Evolutionary conservation across 805 yeast genomes (phyloP), one percentile per base, ranked within the genome.

Genomic region (Pichia nakasei): DNA sequence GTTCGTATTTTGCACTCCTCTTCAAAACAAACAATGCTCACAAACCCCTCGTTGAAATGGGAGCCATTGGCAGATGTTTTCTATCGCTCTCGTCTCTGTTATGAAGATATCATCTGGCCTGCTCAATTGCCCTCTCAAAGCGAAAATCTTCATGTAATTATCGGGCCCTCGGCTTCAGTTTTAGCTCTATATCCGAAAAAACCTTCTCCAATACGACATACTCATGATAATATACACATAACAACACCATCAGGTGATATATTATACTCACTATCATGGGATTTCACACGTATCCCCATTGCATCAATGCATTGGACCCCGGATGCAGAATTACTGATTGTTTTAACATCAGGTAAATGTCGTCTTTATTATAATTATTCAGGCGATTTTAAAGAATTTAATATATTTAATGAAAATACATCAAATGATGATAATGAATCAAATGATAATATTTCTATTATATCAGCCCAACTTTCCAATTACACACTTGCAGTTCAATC

Each of bases 1-100:
- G n/a, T n/a, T n/a, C n/a, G n/a, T n/a, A n/a, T n/a, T n/a, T n/a
- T n/a, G n/a, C n/a, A n/a, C n/a, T n/a, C 26, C 26, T 7, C 26
- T 9, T 13, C 9, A 13, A 27, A 8, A 3, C 2, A 13, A 13
- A 2, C 17, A 12, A 27, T 27, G 32, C 33, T 46, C 1, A 22
- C 56, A 2, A 59, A 56, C 37, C 68, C 68, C 8, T 61, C 65
- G 39, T 43, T 64, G 22, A 63, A 62, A 37, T 88, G 97, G 97
- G 95, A 87, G 59, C 73, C 81, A 50, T 70, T 88, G 18, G 79
- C 76, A 43, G 77, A 78, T 59, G 82, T 77, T 9, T 85, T 75
- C 58, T 88, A 86, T 52, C 67, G 83, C 44, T 69, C 72, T 17
- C 61, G 80, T 43, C 72, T 76, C 18, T 80, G 84, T 44, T 80